These are phyloP conservation scores for Aspergillus steynii DNA, from an alignment of 495 filamentous ascomycete genomes.

Conservation along the genomic window DNA sequence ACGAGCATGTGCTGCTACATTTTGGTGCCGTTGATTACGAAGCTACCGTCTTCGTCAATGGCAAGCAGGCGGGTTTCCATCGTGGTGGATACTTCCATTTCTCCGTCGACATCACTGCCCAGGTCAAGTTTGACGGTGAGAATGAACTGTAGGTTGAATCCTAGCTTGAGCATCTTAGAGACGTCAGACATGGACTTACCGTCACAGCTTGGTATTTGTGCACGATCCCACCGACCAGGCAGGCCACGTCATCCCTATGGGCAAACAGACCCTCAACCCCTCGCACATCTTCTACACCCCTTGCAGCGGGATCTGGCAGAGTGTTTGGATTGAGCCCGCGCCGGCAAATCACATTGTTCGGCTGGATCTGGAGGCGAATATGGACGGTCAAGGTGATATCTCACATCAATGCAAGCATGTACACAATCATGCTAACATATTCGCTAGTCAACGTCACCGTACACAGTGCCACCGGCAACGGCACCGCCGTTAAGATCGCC, in stretches of 20 bases:
- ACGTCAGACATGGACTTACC: conserved; percentile 8
- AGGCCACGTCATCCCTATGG: conserved; percentile 58
- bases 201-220: conserved; percentile 57
- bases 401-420: not conserved
- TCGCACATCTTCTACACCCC: conserved; percentile 71
- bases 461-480: conserved; percentile 32
- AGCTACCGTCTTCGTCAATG: conserved; percentile 65
- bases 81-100: conserved; percentile 65
- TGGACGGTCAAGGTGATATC: conserved; percentile 57
- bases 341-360: conserved; percentile 54
- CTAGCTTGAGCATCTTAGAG: not conserved
- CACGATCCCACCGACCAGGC: conserved; percentile 63
- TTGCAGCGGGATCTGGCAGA: conserved; percentile 71
- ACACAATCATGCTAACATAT: conserved; percentile 12
- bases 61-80: conserved; percentile 51
- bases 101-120: conserved; percentile 56
- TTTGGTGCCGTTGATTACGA: conserved; percentile 72
- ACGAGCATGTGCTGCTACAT: conserved; percentile 54
- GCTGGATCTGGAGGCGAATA: conserved; percentile 57
- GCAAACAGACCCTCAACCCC: conserved; percentile 60
- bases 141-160: conserved; percentile 55
- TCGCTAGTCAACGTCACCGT: conserved; percentile 51
- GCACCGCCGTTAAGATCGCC: conserved; percentile 42
- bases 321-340: conserved; percentile 64
- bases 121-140: conserved; percentile 36